Base-by-base conservation (phyloP, 352 stramenopile genomes). In the Pythium phragmiticola region DNA sequence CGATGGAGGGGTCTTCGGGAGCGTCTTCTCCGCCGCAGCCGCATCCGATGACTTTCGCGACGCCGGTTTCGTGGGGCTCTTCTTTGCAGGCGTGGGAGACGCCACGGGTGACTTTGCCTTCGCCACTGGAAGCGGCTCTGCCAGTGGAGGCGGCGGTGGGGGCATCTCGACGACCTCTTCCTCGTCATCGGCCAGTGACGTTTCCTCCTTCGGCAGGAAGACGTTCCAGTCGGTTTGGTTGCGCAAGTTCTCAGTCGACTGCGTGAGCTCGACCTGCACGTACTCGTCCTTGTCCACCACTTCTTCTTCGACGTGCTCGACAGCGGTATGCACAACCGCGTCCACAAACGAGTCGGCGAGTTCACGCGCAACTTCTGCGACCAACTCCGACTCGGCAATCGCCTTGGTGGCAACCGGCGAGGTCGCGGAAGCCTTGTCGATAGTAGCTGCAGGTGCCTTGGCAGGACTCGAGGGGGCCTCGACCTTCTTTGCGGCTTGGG, bases 181-280 rank as follows among this genome's bases (percentile, higher is more conserved):
- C 2, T 60, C 43, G 30, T 75, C 54, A 42, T 64, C 51, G 50
- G 62, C 14, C 60, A 52, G 50, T 4, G 63, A 48, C 16, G 61
- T 51, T 45, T 68, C 60, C 5, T 66, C 63, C 8, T 39, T 21
- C 9, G 37, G 5, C 16, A 52, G 57, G 12, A 59, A 21, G 11
- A 43, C 58, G 34, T 66, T 71, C 65, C 65, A 71, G 30, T 61
- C 57, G 1, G 58, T 63, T 47, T 71, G 57, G 36, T 71, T 34
- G 30, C 73, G 73, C 12, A 77, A 36, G 37, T 70, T 73, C 48
- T 80, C 73, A 0, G 70, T 80, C 23, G 73, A 80, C 47, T 72
- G 70, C 7, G 82, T 88, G 47, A 90, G 65, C 7, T 90, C 80
- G 47, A 90, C 79, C 28, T 87, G 72, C 19, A 90, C 79, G 54